Conservation (phyloP, 2,329 filamentous ascomycete genomes). For the Aquanectria penicillioides region DNA sequence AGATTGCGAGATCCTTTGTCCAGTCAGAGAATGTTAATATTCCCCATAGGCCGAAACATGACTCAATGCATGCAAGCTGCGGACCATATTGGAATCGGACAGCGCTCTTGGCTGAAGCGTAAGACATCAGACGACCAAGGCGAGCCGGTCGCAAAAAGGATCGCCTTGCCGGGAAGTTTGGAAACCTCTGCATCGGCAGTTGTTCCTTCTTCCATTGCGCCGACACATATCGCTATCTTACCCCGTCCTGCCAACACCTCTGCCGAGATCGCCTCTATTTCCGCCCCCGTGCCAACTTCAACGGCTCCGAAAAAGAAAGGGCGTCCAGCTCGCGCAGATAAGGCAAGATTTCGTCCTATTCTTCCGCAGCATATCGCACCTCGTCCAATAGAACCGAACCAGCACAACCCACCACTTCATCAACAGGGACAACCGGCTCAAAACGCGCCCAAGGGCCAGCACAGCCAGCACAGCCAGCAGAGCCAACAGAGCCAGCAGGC, state of each 20-base stretch:
- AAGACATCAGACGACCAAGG: constrained; percentile 47
- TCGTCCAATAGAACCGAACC: constrained; percentile 32
- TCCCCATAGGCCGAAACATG: constrained; percentile 58
- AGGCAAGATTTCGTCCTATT: constrained; percentile 42
- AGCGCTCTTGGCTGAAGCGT: constrained; percentile 45
- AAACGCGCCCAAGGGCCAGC: background rate
- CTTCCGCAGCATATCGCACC: constrained; percentile 48
- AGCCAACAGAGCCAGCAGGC: background rate
- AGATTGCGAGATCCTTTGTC: constrained; percentile 24
- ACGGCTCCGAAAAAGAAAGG: constrained; percentile 54
- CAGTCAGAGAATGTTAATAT: background rate
- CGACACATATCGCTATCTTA: constrained; percentile 31
- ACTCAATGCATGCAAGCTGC: constrained; percentile 56
- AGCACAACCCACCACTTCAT: background rate
- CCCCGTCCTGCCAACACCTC: constrained; percentile 36
- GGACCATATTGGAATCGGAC: constrained; percentile 49
- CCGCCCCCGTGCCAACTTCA: constrained; percentile 10
- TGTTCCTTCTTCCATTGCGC: constrained; percentile 1
- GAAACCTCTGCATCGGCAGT: background rate
- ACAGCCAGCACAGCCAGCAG: background rate
- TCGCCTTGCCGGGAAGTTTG: constrained; percentile 31
- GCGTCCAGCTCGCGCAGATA: constrained; percentile 57
- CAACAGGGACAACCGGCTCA: background rate
- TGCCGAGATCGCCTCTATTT: constrained; percentile 15
- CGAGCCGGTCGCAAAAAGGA: constrained; percentile 47